Evolutionary conservation across 352 stramenopile genomes (phyloP).

Genomic region (Globisporangium sylvaticum): DNA sequence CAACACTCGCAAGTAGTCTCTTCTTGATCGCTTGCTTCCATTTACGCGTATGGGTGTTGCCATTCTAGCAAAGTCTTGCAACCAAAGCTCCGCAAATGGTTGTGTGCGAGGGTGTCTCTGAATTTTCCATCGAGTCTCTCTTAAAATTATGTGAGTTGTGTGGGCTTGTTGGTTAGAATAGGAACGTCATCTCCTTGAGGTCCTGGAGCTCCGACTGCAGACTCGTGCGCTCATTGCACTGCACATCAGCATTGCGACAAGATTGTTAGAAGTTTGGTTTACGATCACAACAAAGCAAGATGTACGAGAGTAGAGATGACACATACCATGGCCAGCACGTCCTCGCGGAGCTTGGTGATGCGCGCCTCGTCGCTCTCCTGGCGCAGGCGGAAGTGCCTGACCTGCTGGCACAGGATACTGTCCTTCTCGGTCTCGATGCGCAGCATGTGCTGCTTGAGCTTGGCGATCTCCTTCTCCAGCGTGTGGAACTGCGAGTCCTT

Average conservation of each 20-base stretch:
- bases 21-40: too few species aligned
- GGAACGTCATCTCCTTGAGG: slow-evolving; percentile 47
- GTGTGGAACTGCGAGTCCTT: slow-evolving; percentile 55
- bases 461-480: slow-evolving; percentile 52
- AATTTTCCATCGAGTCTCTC: background rate
- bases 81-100: background rate
- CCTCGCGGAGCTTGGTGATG: slow-evolving; percentile 47
- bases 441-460: slow-evolving; percentile 37
- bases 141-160: background rate
- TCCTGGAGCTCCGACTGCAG: slow-evolving; percentile 56
- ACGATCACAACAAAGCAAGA: background rate
- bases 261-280: background rate
- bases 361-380: slow-evolving; percentile 49
- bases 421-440: slow-evolving; percentile 51
- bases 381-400: slow-evolving; percentile 32
- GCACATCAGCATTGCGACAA: background rate
- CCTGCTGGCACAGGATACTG: slow-evolving; percentile 52
- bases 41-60: too few species aligned
- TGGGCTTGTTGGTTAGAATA: slow-evolving; percentile 25
- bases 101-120: background rate
- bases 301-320: background rate
- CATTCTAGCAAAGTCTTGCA: background rate
- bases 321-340: slow-evolving; percentile 53
- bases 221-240: slow-evolving; percentile 56
- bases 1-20: too few species aligned